These are phyloP conservation scores for Guillardia theta DNA, from an alignment of 78 protist species.

Conservation along the genomic window DNA sequence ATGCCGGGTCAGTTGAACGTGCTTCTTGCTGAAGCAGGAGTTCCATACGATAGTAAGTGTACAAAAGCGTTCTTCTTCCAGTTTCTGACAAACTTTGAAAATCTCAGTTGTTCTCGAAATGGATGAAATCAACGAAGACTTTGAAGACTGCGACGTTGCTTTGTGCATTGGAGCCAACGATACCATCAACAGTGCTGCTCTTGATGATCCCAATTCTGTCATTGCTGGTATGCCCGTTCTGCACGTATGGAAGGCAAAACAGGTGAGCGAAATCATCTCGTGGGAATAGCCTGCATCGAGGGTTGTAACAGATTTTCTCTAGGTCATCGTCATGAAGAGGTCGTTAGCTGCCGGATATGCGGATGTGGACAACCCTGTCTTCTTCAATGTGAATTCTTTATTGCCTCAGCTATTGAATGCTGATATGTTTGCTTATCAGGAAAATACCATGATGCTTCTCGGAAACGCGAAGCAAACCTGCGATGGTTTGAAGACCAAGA, in stretches of 20 bases:
- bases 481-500: background rate
- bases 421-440: too few relatives aligned
- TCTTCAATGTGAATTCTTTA: conserved; percentile 65
- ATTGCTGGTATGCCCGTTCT: conserved; percentile 97
- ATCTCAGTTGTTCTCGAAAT: conserved; percentile 95
- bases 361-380: conserved; percentile 92
- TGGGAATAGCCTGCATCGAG: background rate
- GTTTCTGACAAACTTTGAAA: too few relatives aligned
- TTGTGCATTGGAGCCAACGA: conserved; percentile 97
- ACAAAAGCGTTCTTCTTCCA: too few relatives aligned
- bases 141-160: conserved; percentile 66
- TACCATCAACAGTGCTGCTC: conserved; percentile 95
- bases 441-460: conserved; percentile 88
- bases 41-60: conserved; percentile 97
- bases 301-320: background rate
- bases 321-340: conserved; percentile 91
- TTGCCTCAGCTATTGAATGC: background rate
- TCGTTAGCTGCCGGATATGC: conserved; percentile 95
- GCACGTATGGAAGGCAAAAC: conserved; percentile 64
- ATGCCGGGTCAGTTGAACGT: conserved; percentile 97
- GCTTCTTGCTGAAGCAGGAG: conserved; percentile 93
- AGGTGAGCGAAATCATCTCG: background rate
- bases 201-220: conserved; percentile 89
- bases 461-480: conserved; percentile 63
- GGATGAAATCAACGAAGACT: conserved; percentile 95